Base-by-base conservation (phyloP, 164 flowering plant genomes). In the Vitis riparia region DNA sequence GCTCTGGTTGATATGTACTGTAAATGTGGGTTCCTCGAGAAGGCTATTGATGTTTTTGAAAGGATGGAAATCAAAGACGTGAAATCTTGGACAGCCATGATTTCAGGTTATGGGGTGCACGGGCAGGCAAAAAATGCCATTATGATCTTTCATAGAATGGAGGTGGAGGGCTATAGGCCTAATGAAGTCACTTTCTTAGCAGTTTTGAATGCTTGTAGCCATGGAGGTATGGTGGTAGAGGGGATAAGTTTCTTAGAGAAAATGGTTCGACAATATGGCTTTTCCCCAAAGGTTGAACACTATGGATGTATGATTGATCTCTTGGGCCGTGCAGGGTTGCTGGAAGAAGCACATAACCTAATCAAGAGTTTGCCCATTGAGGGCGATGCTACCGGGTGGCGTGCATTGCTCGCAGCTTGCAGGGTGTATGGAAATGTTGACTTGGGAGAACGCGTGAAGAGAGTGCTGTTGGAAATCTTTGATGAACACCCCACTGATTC, bases 221-320 rank as follows among this genome's bases (percentile, higher is more conserved):
- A 86, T 79, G 80, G 82, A 62, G 87, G 89, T 8, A 51, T 84
- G 59, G 83, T 86, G n/a, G 11, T n/a, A 30, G 89, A 86, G 63
- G 89, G 83, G 9, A 76, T 74, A 69, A 55, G 51, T 11, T 80
- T 66, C 67, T 82, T 83, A 55, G 68, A 82, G 65, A 76, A 57
- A 66, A 82, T 82, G 85, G 75, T 81, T 55, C 23, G 51, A 12
- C 69, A 51, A 48, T 76, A 77, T 59, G 72, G 79, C 6, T 63
- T 80, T 37, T 55, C 23, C 17, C 87, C 89, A 2, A 70, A 63
- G 59, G 72, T 80, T 53, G 84, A 82, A 65, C 89, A 86, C 44
- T 86, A 82, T 71, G 86, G 85, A 29, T 81, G 89, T 68, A 66
- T 86, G 64, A 63, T 86, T 16, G 89, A 83, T 73, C 83, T 86